Evolutionary conservation across 208 protist species (phyloP), one percentile per base, ranked within the genome.

Genomic region (Naegleria fowleri): DNA sequence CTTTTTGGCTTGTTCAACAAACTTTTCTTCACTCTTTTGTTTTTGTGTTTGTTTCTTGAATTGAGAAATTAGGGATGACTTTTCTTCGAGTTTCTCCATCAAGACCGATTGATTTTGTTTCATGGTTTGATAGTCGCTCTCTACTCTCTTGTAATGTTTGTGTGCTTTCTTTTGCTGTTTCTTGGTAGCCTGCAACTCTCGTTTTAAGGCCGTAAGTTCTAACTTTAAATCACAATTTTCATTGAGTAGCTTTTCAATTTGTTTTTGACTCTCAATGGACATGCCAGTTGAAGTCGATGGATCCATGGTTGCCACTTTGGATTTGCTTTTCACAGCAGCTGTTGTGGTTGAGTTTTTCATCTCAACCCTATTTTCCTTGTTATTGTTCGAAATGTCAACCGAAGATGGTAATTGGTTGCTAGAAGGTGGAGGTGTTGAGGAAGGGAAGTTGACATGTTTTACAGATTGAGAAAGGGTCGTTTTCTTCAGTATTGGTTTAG

Each of bases 181-280:
- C 29, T 79, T 79, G 29, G 67, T 79, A 4, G 67, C 67, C 29
- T 13, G 19, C n/a, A 79, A 79, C n/a, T 79, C 67, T 13, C 67
- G 16, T 79, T 36, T 29, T 33, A 79, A 79, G 25, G 67, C 67
- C 29, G 67, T 79, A 3, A 79, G 29, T 36, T 79, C 67, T 5
- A 79, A 33, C n/a, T 79, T 79, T 33, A 79, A 33, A 36, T 79
- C 67, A 79, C 67, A 79, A 79, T 79, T 79, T 79, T 79, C 67
- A 36, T 79, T 29, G 6, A 79, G n/a, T 36, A 79, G 1, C 67
- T 79, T 79, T 79, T 79, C 67, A 29, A 79, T 79, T 79, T 79
- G 67, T 33, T 79, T 79, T 79, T 79, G 67, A 36, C 4, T 36
- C 13, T 79, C 67, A 36, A 79, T 79, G 3, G 55, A 79, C 29